phyloP scores from a whole-genome alignment of 768 basidiomycete species.

The Rhizopogon salebrosus region DNA sequence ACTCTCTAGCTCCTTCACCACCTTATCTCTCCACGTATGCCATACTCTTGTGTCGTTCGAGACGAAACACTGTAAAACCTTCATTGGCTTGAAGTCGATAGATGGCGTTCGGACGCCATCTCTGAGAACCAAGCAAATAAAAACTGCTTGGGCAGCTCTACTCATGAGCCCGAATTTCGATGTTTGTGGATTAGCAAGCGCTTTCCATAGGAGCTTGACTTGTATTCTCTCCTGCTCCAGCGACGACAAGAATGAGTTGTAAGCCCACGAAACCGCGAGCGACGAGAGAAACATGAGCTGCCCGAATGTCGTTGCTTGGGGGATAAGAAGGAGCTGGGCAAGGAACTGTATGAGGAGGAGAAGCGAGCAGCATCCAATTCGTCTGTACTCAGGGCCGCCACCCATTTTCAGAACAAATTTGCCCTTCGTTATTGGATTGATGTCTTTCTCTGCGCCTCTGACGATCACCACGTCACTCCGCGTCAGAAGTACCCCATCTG shows the following conservation, averaged over 20 bases:
- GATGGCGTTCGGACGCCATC: conserved; percentile 3
- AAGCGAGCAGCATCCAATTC: conserved; percentile 24
- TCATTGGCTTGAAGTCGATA: conserved; percentile 3
- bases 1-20: conserved; percentile 11
- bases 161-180: conserved; percentile 14
- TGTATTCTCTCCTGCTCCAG: conserved; percentile 32
- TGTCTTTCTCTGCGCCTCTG: conserved; percentile 24
- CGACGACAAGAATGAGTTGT: conserved; percentile 31
- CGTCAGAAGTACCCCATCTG: conserved; percentile 26
- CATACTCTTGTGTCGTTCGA: conserved; percentile 25
- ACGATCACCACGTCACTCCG: conserved; percentile 24
- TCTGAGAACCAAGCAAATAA: conserved; percentile 17
- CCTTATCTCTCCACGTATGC: conserved; percentile 22
- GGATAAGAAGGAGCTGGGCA: conserved; percentile 30
- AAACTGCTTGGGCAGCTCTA: conserved; percentile 13
- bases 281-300: conserved; percentile 30
- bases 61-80: conserved; percentile 12
- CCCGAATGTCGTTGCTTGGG: conserved; percentile 29
- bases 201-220: conserved; percentile 11
- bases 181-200: conserved; percentile 10
- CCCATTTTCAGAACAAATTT: conserved; percentile 19
- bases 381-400: conserved; percentile 13
- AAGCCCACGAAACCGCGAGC: conserved; percentile 28
- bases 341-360: conserved; percentile 29
- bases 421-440: conserved; percentile 30